phyloP scores from a whole-genome alignment of 2,329 filamentous ascomycete genomes.

The Myriosclerotinia scirpicola region DNA sequence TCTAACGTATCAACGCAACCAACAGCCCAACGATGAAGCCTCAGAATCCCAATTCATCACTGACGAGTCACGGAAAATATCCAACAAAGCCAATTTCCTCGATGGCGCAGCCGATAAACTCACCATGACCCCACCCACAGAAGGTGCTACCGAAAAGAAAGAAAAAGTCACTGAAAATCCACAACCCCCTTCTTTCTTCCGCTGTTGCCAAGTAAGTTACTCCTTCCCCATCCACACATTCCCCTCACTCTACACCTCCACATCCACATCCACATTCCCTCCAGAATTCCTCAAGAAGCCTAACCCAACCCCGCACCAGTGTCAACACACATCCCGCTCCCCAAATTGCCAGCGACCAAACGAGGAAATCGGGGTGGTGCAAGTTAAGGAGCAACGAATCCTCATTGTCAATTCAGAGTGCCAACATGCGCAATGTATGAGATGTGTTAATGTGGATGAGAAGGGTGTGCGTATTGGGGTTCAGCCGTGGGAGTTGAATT shows the following conservation, averaged over 20 bases:
- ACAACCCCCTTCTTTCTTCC: background rate
- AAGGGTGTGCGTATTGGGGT: slow-evolving; percentile 4
- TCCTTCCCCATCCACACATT: no score
- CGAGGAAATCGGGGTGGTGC: background rate
- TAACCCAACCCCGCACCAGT: background rate
- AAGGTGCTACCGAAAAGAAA: background rate
- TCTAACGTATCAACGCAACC: background rate
- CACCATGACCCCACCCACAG: no score
- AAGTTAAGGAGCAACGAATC: background rate
- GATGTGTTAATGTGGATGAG: slow-evolving; percentile 13
- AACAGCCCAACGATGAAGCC: slow-evolving; percentile 15
- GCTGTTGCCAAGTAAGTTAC: slow-evolving; percentile 5
- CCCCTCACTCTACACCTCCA: background rate
- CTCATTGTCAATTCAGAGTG: background rate
- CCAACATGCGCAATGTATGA: background rate
- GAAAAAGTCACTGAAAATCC: background rate
- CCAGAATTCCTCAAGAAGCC: no score
- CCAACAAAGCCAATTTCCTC: background rate
- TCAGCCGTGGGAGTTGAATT: slow-evolving; percentile 3
- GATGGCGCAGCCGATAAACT: background rate
- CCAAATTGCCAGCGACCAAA: background rate
- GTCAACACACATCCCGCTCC: background rate
- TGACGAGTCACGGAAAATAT: background rate
- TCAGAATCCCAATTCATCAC: background rate
- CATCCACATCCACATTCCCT: no score